Conservation (phyloP, 495 filamentous ascomycete genomes). For the Penicillium daleae region DNA sequence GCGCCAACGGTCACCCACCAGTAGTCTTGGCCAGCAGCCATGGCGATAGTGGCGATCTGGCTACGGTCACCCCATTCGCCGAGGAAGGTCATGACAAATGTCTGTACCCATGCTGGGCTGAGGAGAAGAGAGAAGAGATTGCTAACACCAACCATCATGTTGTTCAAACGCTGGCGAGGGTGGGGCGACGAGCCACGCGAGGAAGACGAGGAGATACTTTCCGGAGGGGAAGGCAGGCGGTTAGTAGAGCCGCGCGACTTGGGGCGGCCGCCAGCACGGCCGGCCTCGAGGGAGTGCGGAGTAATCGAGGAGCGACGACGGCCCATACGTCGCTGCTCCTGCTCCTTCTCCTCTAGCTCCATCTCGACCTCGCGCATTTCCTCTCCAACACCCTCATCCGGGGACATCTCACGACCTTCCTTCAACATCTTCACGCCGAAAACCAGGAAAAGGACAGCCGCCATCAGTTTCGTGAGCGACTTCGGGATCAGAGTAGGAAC, state of each 20-base stretch:
- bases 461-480: conserved; percentile 81
- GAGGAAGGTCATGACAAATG: conserved; percentile 98
- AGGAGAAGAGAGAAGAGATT: conserved; percentile 88
- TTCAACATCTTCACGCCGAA: conserved; percentile 86
- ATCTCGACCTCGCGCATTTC: conserved; percentile 97
- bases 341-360: conserved; percentile 94
- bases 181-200: conserved; percentile 62
- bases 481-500: conserved; percentile 91
- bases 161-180: conserved; percentile 42
- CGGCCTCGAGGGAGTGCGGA: conserved; percentile 54
- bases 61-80: conserved; percentile 98
- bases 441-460: conserved; percentile 81
- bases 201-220: conserved; percentile 58
- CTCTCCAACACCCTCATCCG: conserved; percentile 84
- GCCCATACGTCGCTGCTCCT: conserved; percentile 59
- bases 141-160: conserved; percentile 64
- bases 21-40: conserved; percentile 98
- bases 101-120: conserved; percentile 97
- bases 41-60: conserved; percentile 98
- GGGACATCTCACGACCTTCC: conserved; percentile 86
- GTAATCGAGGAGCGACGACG: conserved; percentile 56
- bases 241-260: conserved; percentile 51
- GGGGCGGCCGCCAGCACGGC: conserved; percentile 45
- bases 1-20: conserved; percentile 98
- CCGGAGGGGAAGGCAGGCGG: conserved; percentile 57